These are phyloP conservation scores for Pichia scutulata DNA, from an alignment of 805 yeast species.

Conservation along the genomic window DNA sequence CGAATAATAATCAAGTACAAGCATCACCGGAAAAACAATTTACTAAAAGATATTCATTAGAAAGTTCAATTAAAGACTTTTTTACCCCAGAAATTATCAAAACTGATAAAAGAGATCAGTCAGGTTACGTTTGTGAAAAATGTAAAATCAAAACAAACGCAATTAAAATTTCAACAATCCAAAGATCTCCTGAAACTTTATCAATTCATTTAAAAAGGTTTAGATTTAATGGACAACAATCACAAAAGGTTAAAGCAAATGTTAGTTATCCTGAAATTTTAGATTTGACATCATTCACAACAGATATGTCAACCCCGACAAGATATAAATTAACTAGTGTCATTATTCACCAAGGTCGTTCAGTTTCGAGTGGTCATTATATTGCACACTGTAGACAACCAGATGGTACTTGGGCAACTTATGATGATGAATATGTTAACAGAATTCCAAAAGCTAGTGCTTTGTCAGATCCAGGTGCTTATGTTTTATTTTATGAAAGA, in stretches of 20 bases:
- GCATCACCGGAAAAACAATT: background rate
- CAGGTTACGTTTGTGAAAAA: conserved; percentile 82
- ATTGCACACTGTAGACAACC: conserved; percentile 88
- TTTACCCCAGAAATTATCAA: conserved; percentile 76
- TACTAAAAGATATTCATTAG: conserved; percentile 45
- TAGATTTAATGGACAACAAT: conserved; percentile 68
- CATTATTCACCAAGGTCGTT: conserved; percentile 90
- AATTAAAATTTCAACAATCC: conserved; percentile 62
- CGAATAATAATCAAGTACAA: background rate
- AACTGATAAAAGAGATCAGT: conserved; percentile 55
- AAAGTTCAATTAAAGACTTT: conserved; percentile 69
- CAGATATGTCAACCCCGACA: conserved; percentile 37
- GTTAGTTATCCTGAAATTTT: conserved; percentile 73
- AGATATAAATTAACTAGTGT: conserved; percentile 72
- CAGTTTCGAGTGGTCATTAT: conserved; percentile 89
- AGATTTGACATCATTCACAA: conserved; percentile 60
- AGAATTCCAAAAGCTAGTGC: conserved; percentile 65
- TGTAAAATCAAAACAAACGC: conserved; percentile 78
- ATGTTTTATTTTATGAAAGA: conserved; percentile 79
- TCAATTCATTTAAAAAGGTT: conserved; percentile 85
- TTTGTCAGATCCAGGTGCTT: conserved; percentile 79
- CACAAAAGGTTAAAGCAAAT: conserved; percentile 81
- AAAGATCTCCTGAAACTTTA: conserved; percentile 81
- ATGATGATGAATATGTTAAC: conserved; percentile 88
- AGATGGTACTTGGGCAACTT: conserved; percentile 85